Evolutionary conservation across 257 asterid genomes (phyloP).

Genomic region (Apocynum venetum): DNA sequence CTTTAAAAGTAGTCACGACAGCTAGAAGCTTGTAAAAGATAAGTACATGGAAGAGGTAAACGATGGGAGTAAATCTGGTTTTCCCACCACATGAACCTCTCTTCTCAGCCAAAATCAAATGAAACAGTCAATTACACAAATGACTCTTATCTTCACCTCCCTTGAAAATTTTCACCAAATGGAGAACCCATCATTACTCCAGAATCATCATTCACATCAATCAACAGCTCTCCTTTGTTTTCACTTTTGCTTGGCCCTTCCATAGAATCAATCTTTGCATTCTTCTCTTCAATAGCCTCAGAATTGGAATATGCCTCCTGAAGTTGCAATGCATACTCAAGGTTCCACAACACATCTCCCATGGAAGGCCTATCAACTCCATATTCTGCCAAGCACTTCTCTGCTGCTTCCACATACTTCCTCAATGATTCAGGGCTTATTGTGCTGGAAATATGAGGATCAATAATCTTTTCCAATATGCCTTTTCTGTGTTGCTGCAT

Average conservation of each 20-base stretch:
- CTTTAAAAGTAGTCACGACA: background rate
- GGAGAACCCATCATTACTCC: conserved; percentile 63
- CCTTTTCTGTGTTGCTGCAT: conserved; percentile 70
- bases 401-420: conserved; percentile 78
- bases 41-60: background rate
- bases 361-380: conserved; percentile 87
- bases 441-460: conserved; percentile 38
- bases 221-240: conserved; percentile 24
- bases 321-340: conserved; percentile 77
- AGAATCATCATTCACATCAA: conserved; percentile 63
- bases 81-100: background rate
- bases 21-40: background rate
- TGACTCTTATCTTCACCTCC: conserved; percentile 35
- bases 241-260: conserved; percentile 23
- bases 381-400: conserved; percentile 78
- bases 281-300: conserved; percentile 9
- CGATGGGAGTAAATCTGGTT: background rate
- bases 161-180: conserved; percentile 62
- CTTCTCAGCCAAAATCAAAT: background rate
- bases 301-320: conserved; percentile 35
- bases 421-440: conserved; percentile 49
- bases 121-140: background rate
- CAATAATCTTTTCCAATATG: conserved; percentile 42
- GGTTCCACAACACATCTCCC: conserved; percentile 89
- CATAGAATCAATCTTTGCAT: conserved; percentile 6